phyloP scores from a whole-genome alignment of 306 rosid species.

The Cucurbita argyrosperma region DNA sequence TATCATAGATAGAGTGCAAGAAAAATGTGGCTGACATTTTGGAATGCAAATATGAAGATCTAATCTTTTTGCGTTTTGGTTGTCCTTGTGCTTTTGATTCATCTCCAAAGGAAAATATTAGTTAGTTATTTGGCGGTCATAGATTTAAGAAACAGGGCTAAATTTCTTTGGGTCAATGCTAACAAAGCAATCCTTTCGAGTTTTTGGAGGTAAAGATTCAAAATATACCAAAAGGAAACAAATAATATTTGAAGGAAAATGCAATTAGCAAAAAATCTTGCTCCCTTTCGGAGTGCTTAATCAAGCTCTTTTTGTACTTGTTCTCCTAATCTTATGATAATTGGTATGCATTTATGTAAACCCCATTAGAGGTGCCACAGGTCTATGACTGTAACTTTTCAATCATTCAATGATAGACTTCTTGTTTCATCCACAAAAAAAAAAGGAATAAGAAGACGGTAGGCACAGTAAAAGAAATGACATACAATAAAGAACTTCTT shows the following conservation, averaged over 20 bases:
- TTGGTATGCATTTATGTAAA: not conserved
- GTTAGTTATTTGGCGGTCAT: not conserved
- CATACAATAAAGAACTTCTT: slow-evolving; percentile 82
- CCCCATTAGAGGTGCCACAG: not conserved
- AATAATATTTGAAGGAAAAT: not conserved
- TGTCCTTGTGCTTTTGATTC: not conserved
- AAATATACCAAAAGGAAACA: not conserved
- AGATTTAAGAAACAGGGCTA: not conserved
- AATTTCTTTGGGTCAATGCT: not conserved
- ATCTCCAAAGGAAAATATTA: not conserved
- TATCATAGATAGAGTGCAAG: not conserved
- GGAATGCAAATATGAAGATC: not conserved
- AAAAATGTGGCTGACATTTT: not conserved
- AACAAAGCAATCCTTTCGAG: not conserved
- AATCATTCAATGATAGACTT: not conserved
- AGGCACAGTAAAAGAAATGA: not conserved
- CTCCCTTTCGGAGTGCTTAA: not conserved
- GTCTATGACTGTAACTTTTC: not conserved
- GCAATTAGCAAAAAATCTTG: not conserved
- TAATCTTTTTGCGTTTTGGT: not conserved
- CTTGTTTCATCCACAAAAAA: not conserved
- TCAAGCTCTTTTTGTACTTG: not conserved
- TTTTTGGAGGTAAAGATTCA: not conserved
- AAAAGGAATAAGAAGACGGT: not conserved
- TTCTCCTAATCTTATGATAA: not conserved